Base-by-base conservation (phyloP, 257 asterid genomes). In the Oldenlandia corymbosa region DNA sequence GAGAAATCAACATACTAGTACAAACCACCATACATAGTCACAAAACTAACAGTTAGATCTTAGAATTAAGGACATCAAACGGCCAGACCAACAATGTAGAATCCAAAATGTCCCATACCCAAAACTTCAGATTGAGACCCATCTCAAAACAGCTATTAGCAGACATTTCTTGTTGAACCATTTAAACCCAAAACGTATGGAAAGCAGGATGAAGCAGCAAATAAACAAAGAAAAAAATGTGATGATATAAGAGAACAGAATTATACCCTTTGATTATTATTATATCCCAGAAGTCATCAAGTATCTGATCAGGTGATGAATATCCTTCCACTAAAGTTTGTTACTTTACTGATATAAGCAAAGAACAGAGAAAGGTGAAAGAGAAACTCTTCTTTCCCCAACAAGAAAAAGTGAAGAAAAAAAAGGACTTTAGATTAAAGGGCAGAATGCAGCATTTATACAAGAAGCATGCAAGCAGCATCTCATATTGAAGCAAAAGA, bases 401-500 rank as follows among this genome's bases (percentile, higher is more conserved):
- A 34, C 39, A 34, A 34, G 9, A 39, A 43, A 60, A 45, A 58
- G 28, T 32, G 54, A 60, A 58, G 48, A 37, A 28, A 70, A 71
- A 47, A 30, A 68, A n/a, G n/a, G n/a, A 60, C 34, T 30, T 64
- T 11, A 46, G 62, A 56, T 74, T 73, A 46, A 42, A 3, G 64
- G 72, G 69, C 58, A 75, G 61, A 54, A 76, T 64, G 68, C 54
- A 64, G 83, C 81, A 78, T 64, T 80, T 66, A 71, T 66, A 75
- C 67, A 59, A 36, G 70, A 20, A 32, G 54, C 78, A 69, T 63
- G 70, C 48, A 26, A 59, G 49, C n/a, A n/a, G n/a, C n/a, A n/a
- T n/a, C n/a, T 58, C 16, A 21, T 68, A 66, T 46, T n/a, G n/a
- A n/a, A n/a, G n/a, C n/a, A n/a, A n/a, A n/a, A n/a, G n/a, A n/a